These are phyloP conservation scores for Dioscorea alata DNA, from an alignment of 106 monocot species.

Conservation along the genomic window DNA sequence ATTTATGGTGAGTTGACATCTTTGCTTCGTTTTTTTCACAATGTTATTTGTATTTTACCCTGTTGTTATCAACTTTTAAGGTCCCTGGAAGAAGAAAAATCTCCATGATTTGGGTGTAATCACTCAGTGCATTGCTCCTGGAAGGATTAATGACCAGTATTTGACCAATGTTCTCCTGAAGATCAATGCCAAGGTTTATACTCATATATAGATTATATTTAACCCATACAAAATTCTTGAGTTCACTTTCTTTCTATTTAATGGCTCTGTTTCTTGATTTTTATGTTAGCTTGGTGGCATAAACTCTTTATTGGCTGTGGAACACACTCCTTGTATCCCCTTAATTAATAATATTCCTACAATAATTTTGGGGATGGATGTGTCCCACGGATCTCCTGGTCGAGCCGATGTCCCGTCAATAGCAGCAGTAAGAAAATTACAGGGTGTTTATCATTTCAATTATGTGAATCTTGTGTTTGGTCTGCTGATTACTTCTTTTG, in stretches of 20 bases:
- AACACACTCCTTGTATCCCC: slow-evolving; percentile 35
- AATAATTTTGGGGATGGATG: slow-evolving; percentile 71
- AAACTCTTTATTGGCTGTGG: slow-evolving; percentile 46
- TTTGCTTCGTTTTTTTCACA: background rate
- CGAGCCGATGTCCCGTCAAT: slow-evolving; percentile 57
- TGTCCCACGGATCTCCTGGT: slow-evolving; percentile 71
- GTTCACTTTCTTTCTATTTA: background rate
- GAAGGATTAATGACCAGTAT: slow-evolving; percentile 63
- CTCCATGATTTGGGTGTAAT: slow-evolving; percentile 61
- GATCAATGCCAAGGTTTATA: slow-evolving; percentile 65
- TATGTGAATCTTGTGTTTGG: background rate
- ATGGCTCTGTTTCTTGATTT: slow-evolving; percentile 6
- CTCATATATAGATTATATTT: background rate
- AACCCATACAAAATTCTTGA: background rate
- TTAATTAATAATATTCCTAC: slow-evolving; percentile 47
- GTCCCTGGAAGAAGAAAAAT: slow-evolving; percentile 87
- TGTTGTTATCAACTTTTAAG: slow-evolving; percentile 17
- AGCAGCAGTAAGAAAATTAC: slow-evolving; percentile 50
- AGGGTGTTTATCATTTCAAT: background rate
- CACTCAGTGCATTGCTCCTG: slow-evolving; percentile 67
- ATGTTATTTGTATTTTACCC: background rate
- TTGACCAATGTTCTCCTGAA: slow-evolving; percentile 77
- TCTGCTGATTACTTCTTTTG: background rate
- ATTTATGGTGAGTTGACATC: slow-evolving; percentile 40
- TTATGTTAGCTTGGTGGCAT: slow-evolving; percentile 54